These are phyloP conservation scores for Fagopyrum homotropicum DNA, from an alignment of 148 eudicot species.

Conservation along the genomic window DNA sequence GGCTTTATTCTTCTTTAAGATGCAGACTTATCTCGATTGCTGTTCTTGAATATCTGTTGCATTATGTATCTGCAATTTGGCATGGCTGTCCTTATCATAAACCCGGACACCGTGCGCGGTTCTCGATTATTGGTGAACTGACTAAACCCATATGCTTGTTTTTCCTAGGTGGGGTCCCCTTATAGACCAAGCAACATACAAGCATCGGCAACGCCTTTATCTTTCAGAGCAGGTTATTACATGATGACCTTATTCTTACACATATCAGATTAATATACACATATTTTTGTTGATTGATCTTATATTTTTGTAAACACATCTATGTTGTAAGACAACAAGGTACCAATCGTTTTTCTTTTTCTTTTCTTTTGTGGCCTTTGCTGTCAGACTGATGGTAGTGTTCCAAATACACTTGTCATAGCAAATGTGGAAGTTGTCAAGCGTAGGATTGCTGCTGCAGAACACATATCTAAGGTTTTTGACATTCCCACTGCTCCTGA, in stretches of 20 bases:
- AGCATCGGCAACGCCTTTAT: conserved; percentile 78
- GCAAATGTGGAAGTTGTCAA: conserved; percentile 95
- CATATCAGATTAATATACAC: background rate
- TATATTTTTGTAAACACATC: too few species aligned
- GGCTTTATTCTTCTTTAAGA: background rate
- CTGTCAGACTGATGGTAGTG: conserved; percentile 80
- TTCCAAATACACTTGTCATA: conserved; percentile 36
- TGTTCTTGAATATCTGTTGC: background rate
- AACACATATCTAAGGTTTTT: conserved; percentile 85
- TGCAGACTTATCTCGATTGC: background rate
- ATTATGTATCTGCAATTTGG: background rate
- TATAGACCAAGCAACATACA: conserved; percentile 81
- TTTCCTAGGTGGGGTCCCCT: conserved; percentile 73
- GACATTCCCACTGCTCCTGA: conserved; percentile 59
- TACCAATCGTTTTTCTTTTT: background rate
- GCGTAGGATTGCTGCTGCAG: conserved; percentile 97
- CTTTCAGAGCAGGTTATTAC: conserved; percentile 67
- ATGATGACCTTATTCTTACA: background rate
- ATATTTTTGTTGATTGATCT: background rate
- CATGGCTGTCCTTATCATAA: background rate
- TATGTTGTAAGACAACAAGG: background rate
- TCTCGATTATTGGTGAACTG: background rate
- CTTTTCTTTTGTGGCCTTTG: conserved; percentile 14
- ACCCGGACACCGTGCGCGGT: background rate
- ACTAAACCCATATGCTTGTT: background rate